phyloP scores from a whole-genome alignment of 192 early-diverging fungal genomes.

The Thamnidium elegans region DNA sequence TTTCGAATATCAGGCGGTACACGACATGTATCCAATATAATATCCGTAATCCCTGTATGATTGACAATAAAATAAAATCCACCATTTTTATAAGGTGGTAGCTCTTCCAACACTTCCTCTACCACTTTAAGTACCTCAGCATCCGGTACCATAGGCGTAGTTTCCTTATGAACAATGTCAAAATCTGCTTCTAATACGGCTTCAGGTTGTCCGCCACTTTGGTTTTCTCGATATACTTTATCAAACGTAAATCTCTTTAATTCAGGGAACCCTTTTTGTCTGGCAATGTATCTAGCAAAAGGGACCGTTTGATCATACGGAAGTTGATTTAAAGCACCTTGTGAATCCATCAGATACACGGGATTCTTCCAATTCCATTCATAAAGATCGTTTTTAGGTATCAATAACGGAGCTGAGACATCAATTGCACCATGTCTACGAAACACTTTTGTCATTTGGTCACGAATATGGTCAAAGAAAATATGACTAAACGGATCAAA shows the following conservation, averaged over 20 bases:
- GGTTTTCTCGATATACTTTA: conserved; percentile 72
- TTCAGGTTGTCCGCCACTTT: conserved; percentile 82
- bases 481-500: conserved; percentile 63
- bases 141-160: conserved; percentile 69
- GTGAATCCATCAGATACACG: conserved; percentile 77
- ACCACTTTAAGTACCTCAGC: conserved; percentile 88
- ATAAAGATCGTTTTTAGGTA: conserved; percentile 72
- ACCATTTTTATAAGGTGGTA: conserved; percentile 63
- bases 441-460: conserved; percentile 77
- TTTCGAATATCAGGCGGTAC: conserved; percentile 58
- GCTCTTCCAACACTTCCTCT: conserved; percentile 65
- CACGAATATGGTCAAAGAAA: conserved; percentile 66
- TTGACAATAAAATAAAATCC: conserved; percentile 67
- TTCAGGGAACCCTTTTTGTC: conserved; percentile 60
- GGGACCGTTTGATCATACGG: conserved; percentile 90
- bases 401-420: conserved; percentile 75
- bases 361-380: conserved; percentile 63
- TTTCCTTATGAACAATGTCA: conserved; percentile 75
- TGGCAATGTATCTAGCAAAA: conserved; percentile 83
- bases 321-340: conserved; percentile 79
- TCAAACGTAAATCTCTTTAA: conserved; percentile 89
- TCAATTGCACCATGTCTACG: conserved; percentile 82
- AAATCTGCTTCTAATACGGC: conserved; percentile 81
- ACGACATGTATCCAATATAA: conserved; percentile 69
- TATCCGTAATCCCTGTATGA: conserved; percentile 69